Evolutionary conservation across 345 rosid species (phyloP), one percentile per base, ranked within the genome.

Genomic region (Draba incana): DNA sequence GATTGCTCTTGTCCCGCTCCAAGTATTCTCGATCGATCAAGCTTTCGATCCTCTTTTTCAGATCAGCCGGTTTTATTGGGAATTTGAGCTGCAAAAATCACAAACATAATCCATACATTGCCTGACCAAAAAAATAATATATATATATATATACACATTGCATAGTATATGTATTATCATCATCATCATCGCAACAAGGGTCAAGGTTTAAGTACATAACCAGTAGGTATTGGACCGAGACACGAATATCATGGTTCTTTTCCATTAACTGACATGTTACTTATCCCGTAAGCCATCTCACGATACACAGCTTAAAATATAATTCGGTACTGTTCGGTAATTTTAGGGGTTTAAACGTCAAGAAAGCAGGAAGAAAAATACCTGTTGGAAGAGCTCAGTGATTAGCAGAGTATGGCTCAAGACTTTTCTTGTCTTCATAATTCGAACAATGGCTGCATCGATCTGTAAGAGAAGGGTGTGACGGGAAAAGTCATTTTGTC

Each of bases 381-480:
- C 99, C 98, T 91, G 99, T 80, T 94, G 98, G 79, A 94, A 94
- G 72, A 94, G 97, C 80, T 94, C 99, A n/a, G 99, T 94, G 69
- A 94, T 94, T 55, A 94, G 77, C 78, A 91, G 99, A 3, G 99
- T 94, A 83, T 94, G 99, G 72, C 99, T 94, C 24, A 91, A 84
- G 54, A 91, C 88, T 81, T 94, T 94, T 82, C 99, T 82, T 0
- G 99, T 94, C 88, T 94, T 94, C 99, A 94, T 94, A 73, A 94
- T 89, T 56, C 98, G 84, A 58, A 94, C 99, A 76, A 94, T 91
- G 12, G 99, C 99, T 64, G 99, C 99, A 84, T 94, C 99, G 48
- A 94, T 88, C 97, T 94, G 84, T 37, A 66, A 35, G 50, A 59
- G 12, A 42, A 23, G n/a, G 33, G 20, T 28, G 67, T 37, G 8